These are phyloP conservation scores for Ogataea angusta DNA, from an alignment of 805 yeast genomes.

Conservation along the genomic window DNA sequence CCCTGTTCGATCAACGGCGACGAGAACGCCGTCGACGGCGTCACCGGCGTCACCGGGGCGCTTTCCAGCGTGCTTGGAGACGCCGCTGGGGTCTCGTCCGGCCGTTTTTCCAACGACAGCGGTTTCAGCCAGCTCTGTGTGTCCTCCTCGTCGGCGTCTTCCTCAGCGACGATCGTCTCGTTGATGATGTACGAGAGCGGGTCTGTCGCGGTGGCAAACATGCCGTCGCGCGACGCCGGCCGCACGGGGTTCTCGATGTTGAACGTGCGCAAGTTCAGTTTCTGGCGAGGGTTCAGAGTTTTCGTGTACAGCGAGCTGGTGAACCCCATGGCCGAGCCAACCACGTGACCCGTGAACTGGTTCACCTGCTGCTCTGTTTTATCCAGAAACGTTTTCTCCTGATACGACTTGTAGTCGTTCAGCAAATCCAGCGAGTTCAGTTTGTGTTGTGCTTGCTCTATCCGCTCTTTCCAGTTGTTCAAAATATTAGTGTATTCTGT, in stretches of 20 bases:
- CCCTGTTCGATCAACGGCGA: slow-evolving; percentile 11
- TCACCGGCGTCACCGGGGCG: slow-evolving; percentile 3
- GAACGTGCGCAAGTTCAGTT: slow-evolving; percentile 24
- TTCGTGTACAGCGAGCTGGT: slow-evolving; percentile 33
- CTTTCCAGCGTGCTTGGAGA: slow-evolving; percentile 5
- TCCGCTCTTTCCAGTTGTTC: slow-evolving; percentile 37
- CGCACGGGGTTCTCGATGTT: slow-evolving; percentile 36
- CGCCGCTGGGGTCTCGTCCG: slow-evolving; percentile 1
- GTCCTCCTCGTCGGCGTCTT: slow-evolving; percentile 7
- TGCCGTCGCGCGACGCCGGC: slow-evolving; percentile 31
- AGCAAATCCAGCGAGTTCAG: slow-evolving; percentile 38
- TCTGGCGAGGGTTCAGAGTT: slow-evolving; percentile 31
- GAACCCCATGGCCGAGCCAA: slow-evolving; percentile 28
- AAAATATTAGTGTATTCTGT: slow-evolving; percentile 34
- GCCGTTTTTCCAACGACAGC: slow-evolving; percentile 19
- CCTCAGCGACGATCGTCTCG: slow-evolving; percentile 2
- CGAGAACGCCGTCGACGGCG: slow-evolving; percentile 9
- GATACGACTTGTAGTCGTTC: slow-evolving; percentile 36
- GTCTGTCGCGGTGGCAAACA: slow-evolving; percentile 31
- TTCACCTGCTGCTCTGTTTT: slow-evolving; percentile 26
- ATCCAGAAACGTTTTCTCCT: slow-evolving; percentile 36
- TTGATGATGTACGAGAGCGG: slow-evolving; percentile 26
- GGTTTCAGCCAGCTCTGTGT: slow-evolving; percentile 25
- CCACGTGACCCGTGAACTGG: slow-evolving; percentile 26
- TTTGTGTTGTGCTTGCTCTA: slow-evolving; percentile 35